Conservation (phyloP, 495 filamentous ascomycete species). For the Neurospora hispaniola region DNA sequence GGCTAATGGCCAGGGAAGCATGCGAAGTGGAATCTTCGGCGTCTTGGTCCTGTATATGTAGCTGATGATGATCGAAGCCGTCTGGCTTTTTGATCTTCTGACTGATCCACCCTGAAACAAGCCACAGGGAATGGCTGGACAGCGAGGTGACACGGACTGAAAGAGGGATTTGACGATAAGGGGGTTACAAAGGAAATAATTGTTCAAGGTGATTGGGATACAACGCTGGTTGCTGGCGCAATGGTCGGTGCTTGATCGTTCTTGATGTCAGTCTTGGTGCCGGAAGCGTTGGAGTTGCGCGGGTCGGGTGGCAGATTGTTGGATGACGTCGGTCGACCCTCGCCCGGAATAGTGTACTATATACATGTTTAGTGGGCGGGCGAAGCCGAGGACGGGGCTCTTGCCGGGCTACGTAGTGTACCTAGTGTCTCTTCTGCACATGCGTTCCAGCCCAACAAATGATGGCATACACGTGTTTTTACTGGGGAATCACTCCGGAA, state of each 20-base stretch:
- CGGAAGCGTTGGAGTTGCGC: neutral
- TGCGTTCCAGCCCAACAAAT: neutral
- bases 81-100: neutral
- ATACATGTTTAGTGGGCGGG: neutral
- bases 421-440: neutral
- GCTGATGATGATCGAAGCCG: neutral
- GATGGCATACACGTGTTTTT: neutral
- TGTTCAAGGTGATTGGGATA: neutral
- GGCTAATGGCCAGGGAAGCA: neutral
- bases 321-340: neutral
- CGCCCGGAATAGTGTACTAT: neutral
- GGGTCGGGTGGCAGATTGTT: neutral
- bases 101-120: neutral
- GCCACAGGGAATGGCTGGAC: neutral
- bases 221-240: neutral
- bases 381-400: neutral
- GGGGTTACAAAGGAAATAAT: neutral
- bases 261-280: neutral
- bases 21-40: neutral
- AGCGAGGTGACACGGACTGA: neutral
- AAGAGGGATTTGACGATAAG: neutral
- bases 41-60: neutral
- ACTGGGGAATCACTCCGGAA: neutral
- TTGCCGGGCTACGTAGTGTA: neutral
- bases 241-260: neutral